Percentiles rank a stretch among this genome's conserved stretches.
These are phyloP conservation scores for Pythium utonaiense DNA, from an alignment of 352 stramenopile species.

Conservation along the genomic window DNA sequence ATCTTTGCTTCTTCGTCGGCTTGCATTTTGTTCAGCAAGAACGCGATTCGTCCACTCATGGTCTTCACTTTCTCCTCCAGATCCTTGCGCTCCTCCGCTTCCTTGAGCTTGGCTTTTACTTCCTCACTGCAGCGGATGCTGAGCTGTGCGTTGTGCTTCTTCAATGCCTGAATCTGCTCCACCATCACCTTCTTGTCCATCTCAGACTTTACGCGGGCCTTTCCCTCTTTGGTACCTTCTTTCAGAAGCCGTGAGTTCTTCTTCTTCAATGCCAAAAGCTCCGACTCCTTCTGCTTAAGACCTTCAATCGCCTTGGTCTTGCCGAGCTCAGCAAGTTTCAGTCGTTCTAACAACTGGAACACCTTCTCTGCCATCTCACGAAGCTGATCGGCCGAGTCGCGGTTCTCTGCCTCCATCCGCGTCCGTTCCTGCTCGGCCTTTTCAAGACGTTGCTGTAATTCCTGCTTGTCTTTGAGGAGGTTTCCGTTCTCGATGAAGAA, in stretches of 20 bases:
- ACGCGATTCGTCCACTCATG: slow-evolving; percentile 90
- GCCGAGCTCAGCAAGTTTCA: slow-evolving; percentile 94
- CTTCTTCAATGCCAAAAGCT: slow-evolving; percentile 93
- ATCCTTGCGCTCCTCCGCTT: slow-evolving; percentile 90
- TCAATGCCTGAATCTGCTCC: slow-evolving; percentile 92
- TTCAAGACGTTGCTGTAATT: slow-evolving; percentile 84
- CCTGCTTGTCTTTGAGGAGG: slow-evolving; percentile 64
- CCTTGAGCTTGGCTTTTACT: slow-evolving; percentile 91
- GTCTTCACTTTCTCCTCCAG: slow-evolving; percentile 93
- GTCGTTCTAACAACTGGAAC: slow-evolving; percentile 94
- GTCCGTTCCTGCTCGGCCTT: slow-evolving; percentile 91
- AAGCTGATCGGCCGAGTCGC: slow-evolving; percentile 93
- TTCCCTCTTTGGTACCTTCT: slow-evolving; percentile 91
- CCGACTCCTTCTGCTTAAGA: slow-evolving; percentile 93
- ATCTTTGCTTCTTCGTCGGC: slow-evolving; percentile 94
- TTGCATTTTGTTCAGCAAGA: slow-evolving; percentile 97
- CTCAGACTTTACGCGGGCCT: slow-evolving; percentile 91
- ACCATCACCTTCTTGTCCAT: slow-evolving; percentile 93
- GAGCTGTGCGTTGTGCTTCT: slow-evolving; percentile 94
- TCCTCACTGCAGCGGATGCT: slow-evolving; percentile 90
- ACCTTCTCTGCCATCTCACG: slow-evolving; percentile 97
- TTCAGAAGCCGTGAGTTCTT: slow-evolving; percentile 93
- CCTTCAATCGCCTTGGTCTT: slow-evolving; percentile 96
- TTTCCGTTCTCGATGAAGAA: slow-evolving; percentile 86
- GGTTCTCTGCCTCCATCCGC: slow-evolving; percentile 94